Evolutionary conservation across 2,329 filamentous ascomycete species (phyloP).

Genomic region (Knufia fluminis): DNA sequence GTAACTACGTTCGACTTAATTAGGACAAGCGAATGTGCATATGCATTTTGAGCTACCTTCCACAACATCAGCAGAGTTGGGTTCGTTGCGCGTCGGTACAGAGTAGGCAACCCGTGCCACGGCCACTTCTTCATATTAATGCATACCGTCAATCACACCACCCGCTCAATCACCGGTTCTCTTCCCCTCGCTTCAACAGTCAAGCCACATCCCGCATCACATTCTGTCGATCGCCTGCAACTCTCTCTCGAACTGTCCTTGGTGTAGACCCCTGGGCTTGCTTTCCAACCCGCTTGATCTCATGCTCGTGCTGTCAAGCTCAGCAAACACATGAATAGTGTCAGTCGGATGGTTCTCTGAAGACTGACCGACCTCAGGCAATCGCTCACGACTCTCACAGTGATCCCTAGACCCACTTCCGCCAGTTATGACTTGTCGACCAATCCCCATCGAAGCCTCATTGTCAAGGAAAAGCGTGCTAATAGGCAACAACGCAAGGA

Average conservation of each 20-base stretch:
- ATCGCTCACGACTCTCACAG: not conserved
- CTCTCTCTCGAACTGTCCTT: not conserved
- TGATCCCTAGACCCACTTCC: not conserved
- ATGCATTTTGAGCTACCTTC: too few species aligned
- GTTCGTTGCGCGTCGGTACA: too few species aligned
- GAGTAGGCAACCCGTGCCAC: too few species aligned
- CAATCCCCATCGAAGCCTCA: not conserved
- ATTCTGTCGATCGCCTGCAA: constrained; percentile 2
- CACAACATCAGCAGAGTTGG: too few species aligned
- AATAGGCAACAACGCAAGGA: constrained; percentile 4
- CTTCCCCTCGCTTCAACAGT: too few species aligned
- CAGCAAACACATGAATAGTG: not conserved
- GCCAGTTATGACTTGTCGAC: not conserved
- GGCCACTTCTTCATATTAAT: too few species aligned
- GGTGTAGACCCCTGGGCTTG: not conserved
- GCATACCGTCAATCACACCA: too few species aligned
- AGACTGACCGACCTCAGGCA: not conserved
- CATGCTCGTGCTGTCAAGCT: not conserved
- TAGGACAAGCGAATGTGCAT: constrained; percentile 10
- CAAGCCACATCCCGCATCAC: not conserved
- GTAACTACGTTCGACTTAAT: constrained; percentile 32
- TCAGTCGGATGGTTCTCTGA: not conserved
- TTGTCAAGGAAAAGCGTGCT: not conserved
- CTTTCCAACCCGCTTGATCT: not conserved
- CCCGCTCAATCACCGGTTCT: too few species aligned